Evolutionary conservation across 805 yeast genomes (phyloP).

Genomic region (Clavispora santaluciae): DNA sequence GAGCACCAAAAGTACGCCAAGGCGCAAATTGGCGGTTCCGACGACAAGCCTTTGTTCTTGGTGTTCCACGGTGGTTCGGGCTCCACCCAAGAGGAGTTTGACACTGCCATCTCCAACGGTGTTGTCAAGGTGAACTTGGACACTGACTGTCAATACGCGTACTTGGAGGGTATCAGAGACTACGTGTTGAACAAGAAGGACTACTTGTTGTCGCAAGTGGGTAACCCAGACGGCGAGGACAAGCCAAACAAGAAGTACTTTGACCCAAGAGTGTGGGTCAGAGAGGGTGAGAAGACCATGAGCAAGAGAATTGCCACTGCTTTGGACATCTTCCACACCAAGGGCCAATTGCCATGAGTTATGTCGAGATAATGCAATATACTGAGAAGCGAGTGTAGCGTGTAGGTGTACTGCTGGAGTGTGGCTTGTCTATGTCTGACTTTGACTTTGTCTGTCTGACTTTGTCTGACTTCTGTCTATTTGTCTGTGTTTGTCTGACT

Average conservation of each 20-base stretch:
- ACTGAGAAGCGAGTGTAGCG: no score
- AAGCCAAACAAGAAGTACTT: conserved; percentile 99
- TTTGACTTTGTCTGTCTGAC: no score
- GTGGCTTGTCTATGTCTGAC: no score
- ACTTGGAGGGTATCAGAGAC: conserved; percentile 95
- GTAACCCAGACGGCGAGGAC: conserved; percentile 99
- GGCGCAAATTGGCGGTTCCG: conserved; percentile 50
- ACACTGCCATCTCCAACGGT: conserved; percentile 87
- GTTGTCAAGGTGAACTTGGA: conserved; percentile 98
- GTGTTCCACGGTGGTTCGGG: conserved; percentile 99
- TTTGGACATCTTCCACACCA: conserved; percentile 80
- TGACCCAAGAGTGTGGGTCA: conserved; percentile 99
- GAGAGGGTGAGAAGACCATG: conserved; percentile 99
- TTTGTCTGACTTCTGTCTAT: no score
- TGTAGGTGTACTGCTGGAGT: no score
- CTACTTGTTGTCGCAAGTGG: conserved; percentile 82
- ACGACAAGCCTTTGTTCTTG: conserved; percentile 77
- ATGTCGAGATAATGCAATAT: conserved; percentile 12
- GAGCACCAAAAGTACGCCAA: conserved; percentile 91
- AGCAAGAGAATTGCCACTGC: conserved; percentile 77
- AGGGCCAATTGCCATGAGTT: conserved; percentile 41
- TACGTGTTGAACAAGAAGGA: conserved; percentile 95
- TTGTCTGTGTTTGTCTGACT: no score
- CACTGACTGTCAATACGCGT: conserved; percentile 98
- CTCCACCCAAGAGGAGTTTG: conserved; percentile 86